Evolutionary conservation across 495 filamentous ascomycete species (phyloP).

Genomic region (Talaromyces thailandensis): DNA sequence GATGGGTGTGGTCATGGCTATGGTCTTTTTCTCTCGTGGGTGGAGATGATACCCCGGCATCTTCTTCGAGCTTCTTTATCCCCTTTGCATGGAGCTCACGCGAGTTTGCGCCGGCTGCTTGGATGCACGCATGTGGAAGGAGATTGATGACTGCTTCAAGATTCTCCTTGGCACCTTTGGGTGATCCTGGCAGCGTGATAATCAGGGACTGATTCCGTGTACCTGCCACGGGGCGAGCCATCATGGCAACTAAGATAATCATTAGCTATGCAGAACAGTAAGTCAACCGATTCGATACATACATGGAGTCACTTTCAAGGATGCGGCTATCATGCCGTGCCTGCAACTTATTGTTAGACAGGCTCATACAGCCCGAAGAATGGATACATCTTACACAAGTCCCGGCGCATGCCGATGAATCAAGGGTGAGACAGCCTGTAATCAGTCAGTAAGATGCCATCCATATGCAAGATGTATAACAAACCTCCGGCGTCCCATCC

Average conservation of each 20-base stretch:
- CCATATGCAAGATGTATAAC: conserved; percentile 12
- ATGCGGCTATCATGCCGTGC: conserved; percentile 88
- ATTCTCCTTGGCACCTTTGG: conserved; percentile 95
- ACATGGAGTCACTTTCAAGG: conserved; percentile 84
- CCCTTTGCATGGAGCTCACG: conserved; percentile 73
- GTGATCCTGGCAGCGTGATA: conserved; percentile 86
- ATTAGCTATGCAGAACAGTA: conserved; percentile 12
- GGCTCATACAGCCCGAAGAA: conserved; percentile 2
- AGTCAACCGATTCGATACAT: conserved; percentile 21
- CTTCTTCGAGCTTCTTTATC: conserved; percentile 71
- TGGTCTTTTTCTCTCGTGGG: conserved; percentile 17
- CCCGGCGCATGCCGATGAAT: conserved; percentile 84
- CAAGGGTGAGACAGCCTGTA: conserved; percentile 67
- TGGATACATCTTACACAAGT: conserved; percentile 55
- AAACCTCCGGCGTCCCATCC: conserved; percentile 82
- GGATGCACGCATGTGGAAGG: conserved; percentile 85
- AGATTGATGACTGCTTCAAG: conserved; percentile 83
- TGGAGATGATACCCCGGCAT: conserved; percentile 54
- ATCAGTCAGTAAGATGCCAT: conserved; percentile 1
- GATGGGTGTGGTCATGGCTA: conserved; percentile 24
- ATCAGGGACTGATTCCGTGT: conserved; percentile 78
- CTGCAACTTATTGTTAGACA: conserved; percentile 33
- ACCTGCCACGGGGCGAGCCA: conserved; percentile 91
- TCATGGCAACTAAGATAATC: conserved; percentile 69
- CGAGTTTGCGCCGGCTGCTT: conserved; percentile 78